phyloP scores from a whole-genome alignment of 108 stramenopile genomes.

The Aurantiochytrium sp. region DNA sequence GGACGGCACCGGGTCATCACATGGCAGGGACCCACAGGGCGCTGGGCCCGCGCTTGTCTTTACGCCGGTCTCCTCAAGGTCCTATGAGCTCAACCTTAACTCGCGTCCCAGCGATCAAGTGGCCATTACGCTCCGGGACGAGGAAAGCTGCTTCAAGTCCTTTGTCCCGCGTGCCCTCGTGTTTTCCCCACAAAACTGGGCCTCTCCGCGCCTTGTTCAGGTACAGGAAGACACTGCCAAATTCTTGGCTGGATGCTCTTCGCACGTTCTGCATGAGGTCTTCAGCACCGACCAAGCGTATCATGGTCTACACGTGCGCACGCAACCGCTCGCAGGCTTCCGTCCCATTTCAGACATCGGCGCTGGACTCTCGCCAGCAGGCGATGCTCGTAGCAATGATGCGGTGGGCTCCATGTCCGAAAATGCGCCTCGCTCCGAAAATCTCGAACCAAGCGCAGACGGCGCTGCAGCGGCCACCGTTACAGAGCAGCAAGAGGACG shows the following conservation, averaged over 20 bases:
- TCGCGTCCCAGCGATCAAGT: background rate
- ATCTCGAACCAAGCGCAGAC: background rate
- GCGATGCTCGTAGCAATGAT: too few relatives aligned
- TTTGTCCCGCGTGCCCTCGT: background rate
- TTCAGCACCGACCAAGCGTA: background rate
- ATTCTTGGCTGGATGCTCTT: background rate
- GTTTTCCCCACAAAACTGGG: background rate
- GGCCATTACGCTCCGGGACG: background rate
- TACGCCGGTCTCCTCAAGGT: background rate
- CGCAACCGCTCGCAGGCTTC: background rate
- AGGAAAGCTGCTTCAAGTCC: background rate
- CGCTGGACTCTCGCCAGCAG: too few relatives aligned
- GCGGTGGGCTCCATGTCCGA: too few relatives aligned
- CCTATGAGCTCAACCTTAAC: background rate
- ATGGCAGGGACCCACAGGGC: background rate
- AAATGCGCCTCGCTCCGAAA: background rate
- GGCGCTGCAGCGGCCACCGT: background rate
- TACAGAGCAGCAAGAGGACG: background rate
- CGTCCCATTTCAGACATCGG: background rate
- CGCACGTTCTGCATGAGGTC: background rate
- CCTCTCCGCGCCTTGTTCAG: background rate
- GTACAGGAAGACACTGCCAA: background rate
- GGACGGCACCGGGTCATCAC: background rate
- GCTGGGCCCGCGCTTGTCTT: background rate
- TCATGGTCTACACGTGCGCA: background rate